Evolutionary conservation across 345 rosid species (phyloP).

Genomic region (Eucalyptus sideroxylon): DNA sequence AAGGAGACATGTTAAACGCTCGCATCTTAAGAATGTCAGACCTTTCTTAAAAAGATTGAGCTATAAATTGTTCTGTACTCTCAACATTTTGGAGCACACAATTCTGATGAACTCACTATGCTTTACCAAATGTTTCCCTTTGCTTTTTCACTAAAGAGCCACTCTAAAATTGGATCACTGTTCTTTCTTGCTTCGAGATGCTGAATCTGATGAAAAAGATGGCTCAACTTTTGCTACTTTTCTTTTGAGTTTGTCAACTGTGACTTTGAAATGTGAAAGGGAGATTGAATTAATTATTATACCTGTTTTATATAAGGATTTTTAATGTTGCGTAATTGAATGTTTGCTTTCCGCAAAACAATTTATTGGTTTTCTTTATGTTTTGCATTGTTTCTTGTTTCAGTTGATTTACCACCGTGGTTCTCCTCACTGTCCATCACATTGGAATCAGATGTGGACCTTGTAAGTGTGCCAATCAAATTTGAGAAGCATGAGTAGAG

Average conservation of each 20-base stretch:
- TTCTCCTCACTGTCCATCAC: constrained; percentile 71
- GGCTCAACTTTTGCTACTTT: neutral
- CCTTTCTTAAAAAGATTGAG: neutral
- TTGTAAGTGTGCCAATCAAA: constrained; percentile 44
- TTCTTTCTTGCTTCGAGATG: neutral
- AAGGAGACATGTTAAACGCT: neutral
- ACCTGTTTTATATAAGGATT: neutral
- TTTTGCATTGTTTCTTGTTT: neutral
- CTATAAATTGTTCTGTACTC: neutral
- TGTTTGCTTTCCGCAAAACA: neutral
- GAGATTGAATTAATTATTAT: neutral
- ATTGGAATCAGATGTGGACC: constrained; percentile 66
- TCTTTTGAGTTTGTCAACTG: neutral
- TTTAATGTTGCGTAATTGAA: neutral
- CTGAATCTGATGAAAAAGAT: neutral
- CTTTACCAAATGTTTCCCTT: neutral
- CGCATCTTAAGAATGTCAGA: neutral
- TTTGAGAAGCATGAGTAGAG: neutral
- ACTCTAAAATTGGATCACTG: neutral
- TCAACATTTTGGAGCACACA: neutral
- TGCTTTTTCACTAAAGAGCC: neutral
- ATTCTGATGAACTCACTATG: neutral
- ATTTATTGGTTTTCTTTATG: neutral
- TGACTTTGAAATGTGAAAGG: neutral
- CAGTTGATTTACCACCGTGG: constrained; percentile 95